Base-by-base conservation (phyloP, 768 basidiomycete genomes). In the Suillus sp. region DNA sequence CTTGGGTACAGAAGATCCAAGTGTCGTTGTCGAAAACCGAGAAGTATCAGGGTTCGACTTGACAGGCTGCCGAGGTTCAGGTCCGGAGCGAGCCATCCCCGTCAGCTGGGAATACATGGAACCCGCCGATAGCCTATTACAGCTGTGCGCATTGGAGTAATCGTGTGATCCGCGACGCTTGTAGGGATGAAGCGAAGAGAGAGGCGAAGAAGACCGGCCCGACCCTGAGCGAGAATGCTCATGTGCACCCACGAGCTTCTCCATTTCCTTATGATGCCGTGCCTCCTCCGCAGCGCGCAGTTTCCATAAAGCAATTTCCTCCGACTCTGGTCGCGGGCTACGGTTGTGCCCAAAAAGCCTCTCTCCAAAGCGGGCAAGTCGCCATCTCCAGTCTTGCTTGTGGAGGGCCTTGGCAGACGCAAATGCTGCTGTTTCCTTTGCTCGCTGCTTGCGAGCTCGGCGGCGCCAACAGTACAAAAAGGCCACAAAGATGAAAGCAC, bases 51-150 rank as follows among this genome's bases (percentile, higher is more conserved):
- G 71, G 35, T 81, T 77, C 45, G 74, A 78, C 76, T 82, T 83
- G 66, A 91, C 80, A 22, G 91, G 89, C 74, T 88, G 84, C n/a
- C 90, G 83, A n/a, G 90, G 85, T 69, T 91, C 88, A 7, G 91
- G 87, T 47, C 79, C 83, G 32, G 78, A 78, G 37, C 84, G 82
- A 65, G 85, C 85, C 40, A 79, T 70, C 22, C 91, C 90, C 11
- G 89, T 93, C 56, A 86, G 70, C 72, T 89, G 84, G 62, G 90
- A 86, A 74, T 88, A 93, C 43, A 93, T 69, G 50, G 86, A 88
- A 20, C 75, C 77, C n/a, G 75, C 75, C 32, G 85, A 85, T 62
- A 82, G 60, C 65, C 71, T 70, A 64, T 74, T 75, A 56, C 75
- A 72, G 58, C n/a, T n/a, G n/a, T 67, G 66, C 6, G 70, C 68